phyloP scores from a whole-genome alignment of 768 basidiomycete species.

The Suillus lakei region DNA sequence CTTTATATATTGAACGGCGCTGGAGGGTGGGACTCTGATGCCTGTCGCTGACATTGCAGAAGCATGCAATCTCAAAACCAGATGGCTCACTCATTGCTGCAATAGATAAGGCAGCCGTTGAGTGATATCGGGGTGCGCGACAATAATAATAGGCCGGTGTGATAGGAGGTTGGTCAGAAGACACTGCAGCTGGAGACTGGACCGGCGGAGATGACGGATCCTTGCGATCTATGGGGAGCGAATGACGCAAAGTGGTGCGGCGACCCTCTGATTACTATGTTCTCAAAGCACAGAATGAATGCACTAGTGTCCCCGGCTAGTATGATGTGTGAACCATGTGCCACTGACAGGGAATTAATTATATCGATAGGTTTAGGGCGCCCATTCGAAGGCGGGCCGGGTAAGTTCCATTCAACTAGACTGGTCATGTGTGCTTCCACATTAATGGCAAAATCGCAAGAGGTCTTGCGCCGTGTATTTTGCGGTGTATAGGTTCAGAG shows the following conservation, averaged over 20 bases:
- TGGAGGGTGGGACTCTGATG: background rate
- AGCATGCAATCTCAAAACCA: slow-evolving; percentile 8
- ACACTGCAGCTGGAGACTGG: background rate
- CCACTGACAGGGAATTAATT: background rate
- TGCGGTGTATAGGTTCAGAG: background rate
- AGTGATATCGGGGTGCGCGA: background rate
- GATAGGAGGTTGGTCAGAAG: slow-evolving; percentile 5
- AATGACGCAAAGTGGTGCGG: background rate
- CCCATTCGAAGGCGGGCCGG: background rate
- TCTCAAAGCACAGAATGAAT: background rate
- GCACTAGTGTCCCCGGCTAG: background rate
- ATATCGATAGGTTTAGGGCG: background rate
- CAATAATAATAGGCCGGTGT: background rate
- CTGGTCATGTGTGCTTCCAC: background rate
- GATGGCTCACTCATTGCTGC: slow-evolving; percentile 7
- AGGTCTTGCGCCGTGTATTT: background rate
- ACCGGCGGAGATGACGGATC: background rate
- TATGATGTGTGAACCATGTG: background rate
- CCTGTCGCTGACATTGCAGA: background rate
- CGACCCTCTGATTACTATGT: background rate
- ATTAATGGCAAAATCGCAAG: background rate
- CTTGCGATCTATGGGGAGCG: background rate
- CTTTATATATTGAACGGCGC: slow-evolving; percentile 3
- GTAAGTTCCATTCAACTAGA: background rate
- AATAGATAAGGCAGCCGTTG: background rate